Base-by-base conservation (phyloP, 805 yeast species). In the Saturnispora halmiae region DNA sequence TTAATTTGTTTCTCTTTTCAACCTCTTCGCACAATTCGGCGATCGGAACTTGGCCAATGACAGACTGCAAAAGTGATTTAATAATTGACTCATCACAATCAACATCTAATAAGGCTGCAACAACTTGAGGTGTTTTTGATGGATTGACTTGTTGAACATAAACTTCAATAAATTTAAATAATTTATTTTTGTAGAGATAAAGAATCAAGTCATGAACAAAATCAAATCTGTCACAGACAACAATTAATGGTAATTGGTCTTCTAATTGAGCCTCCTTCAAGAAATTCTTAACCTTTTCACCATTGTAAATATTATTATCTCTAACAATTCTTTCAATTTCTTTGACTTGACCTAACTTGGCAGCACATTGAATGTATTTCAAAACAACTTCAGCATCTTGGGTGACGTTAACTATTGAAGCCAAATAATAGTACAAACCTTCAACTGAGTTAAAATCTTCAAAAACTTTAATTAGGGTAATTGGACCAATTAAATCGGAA, bases 101-200 rank as follows among this genome's bases (percentile, higher is more conserved):
- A 51, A 92, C 97, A 60, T 92, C 99, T 51, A 92, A 70, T 56
- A 92, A 72, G 34, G 94, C 97, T 46, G 96, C 98, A 55, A 92
- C 75, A 48, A 92, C 99, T 63, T 88, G 94, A 6, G 98, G 94
- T 14, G 99, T 85, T 60, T 83, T 85, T 7, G 94, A 70, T 40
- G 98, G 95, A 65, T 92, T 92, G 39, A 92, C 97, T 60, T 87
- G 94, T 68, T 92, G 97, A 42, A 92, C 98, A 56, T 90, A 92
- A 36, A 92, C 95, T 67, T 92, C 97, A 63, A 92, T 92, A 54
- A 90, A 92, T 64, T 92, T 87, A 77, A 87, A 84, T 66, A 79
- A 90, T 63, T 90, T 88, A 66, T 88, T 84, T 69, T 90, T 92
- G 79, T 92, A 92, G 60, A 92, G 72, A 67, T 83, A 92, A 56